Evolutionary conservation across 2,329 filamentous ascomycete genomes (phyloP), one percentile per base, ranked within the genome.

Genomic region (Lithohypha guttulata): DNA sequence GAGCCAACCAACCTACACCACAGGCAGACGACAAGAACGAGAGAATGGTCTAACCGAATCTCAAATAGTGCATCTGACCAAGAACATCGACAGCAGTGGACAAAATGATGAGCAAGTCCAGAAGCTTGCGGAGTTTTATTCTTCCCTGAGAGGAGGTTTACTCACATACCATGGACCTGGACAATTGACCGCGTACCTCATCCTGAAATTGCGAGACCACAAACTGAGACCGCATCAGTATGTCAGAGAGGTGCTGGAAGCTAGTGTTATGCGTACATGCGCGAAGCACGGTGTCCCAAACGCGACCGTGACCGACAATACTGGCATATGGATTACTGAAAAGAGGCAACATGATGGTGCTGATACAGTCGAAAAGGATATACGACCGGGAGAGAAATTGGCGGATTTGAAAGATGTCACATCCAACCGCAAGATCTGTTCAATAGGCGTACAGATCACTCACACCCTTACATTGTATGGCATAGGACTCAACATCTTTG

Each of bases 101-200:
- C 11, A 14, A 7, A 3, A 20, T 14, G 6, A 27, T 19, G 62
- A 39, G 9, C 61, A 61, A 15, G 61, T 62, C 39, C 54, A 57
- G 17, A 45, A 55, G 8, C 51, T 57, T 18, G 81, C 80, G 2
- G 65, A 73, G n/a, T 75, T 91, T 51, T 61, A 75, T 29, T 70
- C 78, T 52, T 81, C 84, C 10, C 72, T 77, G n/a, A 78, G 91
- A 39, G 91, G 91, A 45, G 91, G 91, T 0, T 77, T 93, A 49
- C 87, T 84, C 0, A 96, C 91, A 2, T 96, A 94, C 64, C 91
- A 98, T 58, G 91, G 89, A 0, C 91, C 89, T 0, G 89, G 89
- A 0, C 91, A 98, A 59, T 64, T 93, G 34, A 83, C 95, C 23
- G 76, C 87, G n/a, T 98, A 93, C 67, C 85, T 89, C 2, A 75